Conservation (phyloP, 2,329 filamentous ascomycete genomes). For the Ciborinia camelliae region DNA sequence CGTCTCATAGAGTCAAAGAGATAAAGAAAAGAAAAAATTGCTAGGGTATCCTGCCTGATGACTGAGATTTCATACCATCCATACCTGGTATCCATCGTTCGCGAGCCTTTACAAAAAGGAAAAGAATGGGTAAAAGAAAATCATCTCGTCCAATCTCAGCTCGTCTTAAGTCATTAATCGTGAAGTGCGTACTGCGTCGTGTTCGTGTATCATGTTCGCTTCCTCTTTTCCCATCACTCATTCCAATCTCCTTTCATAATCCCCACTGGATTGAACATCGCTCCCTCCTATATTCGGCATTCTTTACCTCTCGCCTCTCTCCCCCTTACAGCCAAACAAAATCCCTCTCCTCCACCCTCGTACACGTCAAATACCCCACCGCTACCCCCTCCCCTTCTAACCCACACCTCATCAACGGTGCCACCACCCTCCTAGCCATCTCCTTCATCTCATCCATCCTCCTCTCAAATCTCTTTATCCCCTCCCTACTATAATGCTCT, state of each 20-base stretch:
- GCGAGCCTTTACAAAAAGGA: neutral
- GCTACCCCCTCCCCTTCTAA: slow-evolving; percentile 69
- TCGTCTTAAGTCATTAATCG: slow-evolving; percentile 7
- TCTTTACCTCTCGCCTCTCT: neutral
- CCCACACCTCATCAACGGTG: slow-evolving; percentile 80
- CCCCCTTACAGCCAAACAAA: slow-evolving; percentile 51
- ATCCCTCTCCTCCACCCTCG: slow-evolving; percentile 58
- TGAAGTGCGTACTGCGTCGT: slow-evolving; percentile 2
- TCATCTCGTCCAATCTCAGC: neutral
- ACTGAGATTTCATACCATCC: slow-evolving; percentile 2
- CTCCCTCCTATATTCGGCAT: neutral
- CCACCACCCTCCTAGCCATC: slow-evolving; percentile 76
- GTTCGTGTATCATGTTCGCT: neutral
- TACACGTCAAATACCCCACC: slow-evolving; percentile 63
- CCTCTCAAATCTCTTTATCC: slow-evolving; percentile 78
- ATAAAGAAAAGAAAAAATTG: neutral
- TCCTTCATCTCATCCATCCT: slow-evolving; percentile 85
- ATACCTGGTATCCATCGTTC: slow-evolving; percentile 7
- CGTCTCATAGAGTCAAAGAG: neutral
- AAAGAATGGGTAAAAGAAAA: neutral
- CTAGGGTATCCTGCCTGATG: slow-evolving; percentile 13
- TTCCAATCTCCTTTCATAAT: neutral
- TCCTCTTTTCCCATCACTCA: neutral
- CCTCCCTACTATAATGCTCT: slow-evolving; percentile 83
- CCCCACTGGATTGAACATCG: neutral